Conservation (phyloP, 768 basidiomycete species). For the Lactarius pseudohatsudake region DNA sequence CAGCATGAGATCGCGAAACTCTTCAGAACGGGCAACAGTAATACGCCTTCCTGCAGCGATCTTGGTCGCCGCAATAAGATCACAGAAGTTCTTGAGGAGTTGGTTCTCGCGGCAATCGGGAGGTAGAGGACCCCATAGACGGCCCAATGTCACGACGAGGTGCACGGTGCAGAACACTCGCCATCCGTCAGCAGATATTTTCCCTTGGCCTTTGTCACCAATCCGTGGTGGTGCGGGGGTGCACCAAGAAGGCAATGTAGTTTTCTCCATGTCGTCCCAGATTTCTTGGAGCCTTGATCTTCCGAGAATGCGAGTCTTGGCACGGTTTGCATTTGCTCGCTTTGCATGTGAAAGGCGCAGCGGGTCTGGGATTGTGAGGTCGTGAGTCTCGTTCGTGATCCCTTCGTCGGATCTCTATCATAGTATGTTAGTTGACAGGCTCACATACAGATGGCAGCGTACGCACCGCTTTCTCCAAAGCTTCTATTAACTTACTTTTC, state of each 20-base stretch:
- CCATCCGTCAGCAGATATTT: constrained; percentile 34
- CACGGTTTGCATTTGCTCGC: neutral
- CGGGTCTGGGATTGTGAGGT: neutral
- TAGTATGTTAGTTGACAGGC: neutral
- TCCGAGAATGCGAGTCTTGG: neutral
- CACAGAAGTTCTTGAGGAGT: neutral
- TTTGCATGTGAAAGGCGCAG: neutral
- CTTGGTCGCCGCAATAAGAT: neutral
- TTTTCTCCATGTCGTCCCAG: constrained; percentile 18
- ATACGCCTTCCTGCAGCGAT: neutral
- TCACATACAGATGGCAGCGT: too few relatives aligned
- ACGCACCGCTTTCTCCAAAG: neutral
- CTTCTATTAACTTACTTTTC: neutral
- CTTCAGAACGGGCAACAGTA: neutral
- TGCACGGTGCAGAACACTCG: constrained; percentile 16
- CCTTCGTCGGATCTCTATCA: neutral
- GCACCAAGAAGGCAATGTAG: constrained; percentile 32
- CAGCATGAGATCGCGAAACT: constrained; percentile 29
- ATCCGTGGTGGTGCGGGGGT: constrained; percentile 20
- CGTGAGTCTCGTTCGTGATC: neutral
- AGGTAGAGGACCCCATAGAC: neutral
- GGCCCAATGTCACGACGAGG: neutral
- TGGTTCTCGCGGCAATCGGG: neutral
- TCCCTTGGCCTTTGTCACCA: constrained; percentile 30
- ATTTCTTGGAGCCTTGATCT: neutral